phyloP scores from a whole-genome alignment of 2,329 filamentous ascomycete genomes.

The Fusarium falciforme region DNA sequence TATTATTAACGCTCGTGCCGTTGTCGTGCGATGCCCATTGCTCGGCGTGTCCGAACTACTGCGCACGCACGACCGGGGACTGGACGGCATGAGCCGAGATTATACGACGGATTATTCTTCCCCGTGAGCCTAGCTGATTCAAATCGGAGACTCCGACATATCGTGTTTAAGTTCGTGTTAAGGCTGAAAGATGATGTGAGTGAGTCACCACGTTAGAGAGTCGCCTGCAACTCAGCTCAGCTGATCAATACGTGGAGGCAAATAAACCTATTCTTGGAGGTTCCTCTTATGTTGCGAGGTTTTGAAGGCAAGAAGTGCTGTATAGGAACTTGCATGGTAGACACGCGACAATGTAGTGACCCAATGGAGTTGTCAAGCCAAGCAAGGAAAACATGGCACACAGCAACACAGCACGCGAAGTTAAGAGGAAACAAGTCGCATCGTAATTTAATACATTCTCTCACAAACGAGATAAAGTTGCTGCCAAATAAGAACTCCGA shows the following conservation, averaged over 20 bases:
- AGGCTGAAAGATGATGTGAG: not conserved
- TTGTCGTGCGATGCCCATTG: not conserved
- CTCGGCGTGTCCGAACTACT: not conserved
- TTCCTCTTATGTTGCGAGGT: not conserved
- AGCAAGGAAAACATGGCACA: not conserved
- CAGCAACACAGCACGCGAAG: not conserved
- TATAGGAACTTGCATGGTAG: too few relatives aligned
- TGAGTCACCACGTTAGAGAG: not conserved
- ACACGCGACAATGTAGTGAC: not conserved
- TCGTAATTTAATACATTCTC: not conserved
- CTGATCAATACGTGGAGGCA: not conserved
- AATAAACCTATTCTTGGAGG: not conserved
- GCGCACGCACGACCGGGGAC: not conserved
- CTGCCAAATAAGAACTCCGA: not conserved
- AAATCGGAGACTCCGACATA: not conserved
- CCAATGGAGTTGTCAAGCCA: not conserved
- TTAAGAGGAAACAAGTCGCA: not conserved
- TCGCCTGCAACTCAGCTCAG: not conserved
- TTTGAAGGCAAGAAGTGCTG: not conserved
- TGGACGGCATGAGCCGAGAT: not conserved
- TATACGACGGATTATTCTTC: not conserved
- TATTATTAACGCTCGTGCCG: not conserved
- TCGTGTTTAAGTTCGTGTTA: not conserved
- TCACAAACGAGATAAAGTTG: too few relatives aligned
- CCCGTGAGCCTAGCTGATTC: not conserved